Evolutionary conservation across 257 asterid genomes (phyloP).

Genomic region (Salvia rosmarinus): DNA sequence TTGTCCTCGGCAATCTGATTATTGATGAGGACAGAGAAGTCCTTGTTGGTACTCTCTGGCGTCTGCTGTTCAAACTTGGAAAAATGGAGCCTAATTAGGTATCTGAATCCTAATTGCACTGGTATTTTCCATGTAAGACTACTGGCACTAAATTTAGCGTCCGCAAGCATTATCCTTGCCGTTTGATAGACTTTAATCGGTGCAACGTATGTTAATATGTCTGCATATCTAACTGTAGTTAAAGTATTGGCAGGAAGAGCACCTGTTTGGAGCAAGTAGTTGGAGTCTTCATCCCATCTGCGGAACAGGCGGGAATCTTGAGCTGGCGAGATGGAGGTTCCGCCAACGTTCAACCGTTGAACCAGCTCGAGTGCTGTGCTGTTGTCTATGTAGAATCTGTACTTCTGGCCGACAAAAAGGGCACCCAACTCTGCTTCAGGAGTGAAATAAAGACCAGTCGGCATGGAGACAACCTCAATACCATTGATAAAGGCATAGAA

Average conservation of each 20-base stretch:
- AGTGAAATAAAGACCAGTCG: constrained; percentile 54
- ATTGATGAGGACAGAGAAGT: constrained; percentile 50
- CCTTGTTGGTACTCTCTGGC: constrained; percentile 31
- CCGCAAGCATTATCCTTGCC: constrained; percentile 41
- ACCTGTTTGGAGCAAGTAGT: constrained; percentile 44
- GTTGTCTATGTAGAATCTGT: constrained; percentile 60
- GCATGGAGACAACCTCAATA: constrained; percentile 56
- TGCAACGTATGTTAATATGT: constrained; percentile 36
- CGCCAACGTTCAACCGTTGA: constrained; percentile 62
- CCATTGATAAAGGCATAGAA: constrained; percentile 51
- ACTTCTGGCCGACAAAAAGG: constrained; percentile 46
- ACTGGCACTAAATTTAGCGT: constrained; percentile 18
- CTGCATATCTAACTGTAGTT: constrained; percentile 31
- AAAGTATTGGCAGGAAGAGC: constrained; percentile 38
- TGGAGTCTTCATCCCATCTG: constrained; percentile 56
- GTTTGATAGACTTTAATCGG: constrained; percentile 55
- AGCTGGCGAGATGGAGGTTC: constrained; percentile 51
- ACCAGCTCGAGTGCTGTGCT: constrained; percentile 66
- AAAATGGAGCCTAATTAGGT: constrained; percentile 68
- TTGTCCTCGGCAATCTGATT: constrained; percentile 51
- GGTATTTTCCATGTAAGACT: constrained; percentile 58
- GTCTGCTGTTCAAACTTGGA: constrained; percentile 41
- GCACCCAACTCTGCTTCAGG: constrained; percentile 46
- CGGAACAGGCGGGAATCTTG: constrained; percentile 62
- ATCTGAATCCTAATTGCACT: constrained; percentile 64